Percentiles rank a stretch among this genome's conserved stretches.
Evolutionary conservation across 2,329 filamentous ascomycete genomes (phyloP).

Genomic region (Seiridium unicorne): DNA sequence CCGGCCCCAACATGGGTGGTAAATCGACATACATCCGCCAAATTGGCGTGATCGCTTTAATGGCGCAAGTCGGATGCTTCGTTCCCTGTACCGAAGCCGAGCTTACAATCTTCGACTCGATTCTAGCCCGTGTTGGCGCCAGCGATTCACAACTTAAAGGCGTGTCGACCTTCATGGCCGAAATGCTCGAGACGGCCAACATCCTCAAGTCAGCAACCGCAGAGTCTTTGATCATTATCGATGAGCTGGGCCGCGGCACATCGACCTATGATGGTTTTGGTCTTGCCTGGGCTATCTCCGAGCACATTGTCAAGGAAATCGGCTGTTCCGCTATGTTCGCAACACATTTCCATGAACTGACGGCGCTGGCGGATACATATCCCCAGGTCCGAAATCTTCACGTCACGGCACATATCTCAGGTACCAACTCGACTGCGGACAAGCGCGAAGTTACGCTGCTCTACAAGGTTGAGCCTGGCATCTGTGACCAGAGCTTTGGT

Average conservation of each 20-base stretch:
- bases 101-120: constrained; percentile 93
- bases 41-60: constrained; percentile 92
- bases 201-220: constrained; percentile 95
- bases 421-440: constrained; percentile 35
- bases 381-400: constrained; percentile 90
- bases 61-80: constrained; percentile 96
- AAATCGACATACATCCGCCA: constrained; percentile 99
- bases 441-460: constrained; percentile 89
- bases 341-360: constrained; percentile 97
- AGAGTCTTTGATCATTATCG: constrained; percentile 97
- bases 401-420: constrained; percentile 88
- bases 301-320: constrained; percentile 95
- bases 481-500: constrained; percentile 96
- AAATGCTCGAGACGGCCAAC: constrained; percentile 98
- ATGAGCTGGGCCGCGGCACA: constrained; percentile 93
- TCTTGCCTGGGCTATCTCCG: constrained; percentile 97
- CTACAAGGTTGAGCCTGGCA: constrained; percentile 93
- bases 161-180: constrained; percentile 98
- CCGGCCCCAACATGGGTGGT: constrained; percentile 97
- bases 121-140: constrained; percentile 91
- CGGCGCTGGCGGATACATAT: constrained; percentile 82
- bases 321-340: constrained; percentile 93
- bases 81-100: constrained; percentile 90
- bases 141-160: constrained; percentile 97
- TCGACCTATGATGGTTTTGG: constrained; percentile 98